These are phyloP conservation scores for Saccharum officinarum DNA, from an alignment of 176 grass and related monocot species.

Conservation along the genomic window DNA sequence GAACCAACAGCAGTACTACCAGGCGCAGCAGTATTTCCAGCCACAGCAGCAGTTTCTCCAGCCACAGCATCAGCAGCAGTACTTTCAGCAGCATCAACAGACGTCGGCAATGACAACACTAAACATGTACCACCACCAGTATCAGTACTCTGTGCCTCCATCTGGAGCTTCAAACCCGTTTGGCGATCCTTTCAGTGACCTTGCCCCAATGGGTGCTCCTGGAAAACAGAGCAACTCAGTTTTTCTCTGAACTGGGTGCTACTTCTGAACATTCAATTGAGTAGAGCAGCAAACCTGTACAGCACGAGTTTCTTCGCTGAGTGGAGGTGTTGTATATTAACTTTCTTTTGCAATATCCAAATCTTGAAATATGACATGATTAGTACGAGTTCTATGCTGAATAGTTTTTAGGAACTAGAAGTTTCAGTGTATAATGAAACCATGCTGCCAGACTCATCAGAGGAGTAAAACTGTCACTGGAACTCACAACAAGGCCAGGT, in stretches of 20 bases:
- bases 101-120: neutral
- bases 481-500: neutral
- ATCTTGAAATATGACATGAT: conserved; percentile 25
- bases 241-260: conserved; percentile 41
- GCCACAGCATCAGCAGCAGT: conserved; percentile 33
- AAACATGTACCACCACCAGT: conserved; percentile 34
- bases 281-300: conserved; percentile 37
- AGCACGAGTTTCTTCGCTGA: neutral
- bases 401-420: conserved; percentile 8
- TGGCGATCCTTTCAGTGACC: conserved; percentile 58
- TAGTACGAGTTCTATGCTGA: neutral
- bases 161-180: conserved; percentile 57
- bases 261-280: conserved; percentile 30
- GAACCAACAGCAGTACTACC: conserved; percentile 44
- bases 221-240: conserved; percentile 48
- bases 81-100: conserved; percentile 37
- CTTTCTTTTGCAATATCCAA: conserved; percentile 41
- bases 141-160: conserved; percentile 15
- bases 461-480: neutral
- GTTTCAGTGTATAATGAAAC: neutral
- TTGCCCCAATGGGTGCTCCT: conserved; percentile 33
- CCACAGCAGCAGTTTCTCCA: conserved; percentile 42
- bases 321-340: conserved; percentile 35
- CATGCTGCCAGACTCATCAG: neutral
- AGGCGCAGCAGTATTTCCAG: conserved; percentile 21